A percentile compares a stretch with the other conserved stretches of the same genome.
Conservation (phyloP, 768 basidiomycete species). For the Russula compacta region DNA sequence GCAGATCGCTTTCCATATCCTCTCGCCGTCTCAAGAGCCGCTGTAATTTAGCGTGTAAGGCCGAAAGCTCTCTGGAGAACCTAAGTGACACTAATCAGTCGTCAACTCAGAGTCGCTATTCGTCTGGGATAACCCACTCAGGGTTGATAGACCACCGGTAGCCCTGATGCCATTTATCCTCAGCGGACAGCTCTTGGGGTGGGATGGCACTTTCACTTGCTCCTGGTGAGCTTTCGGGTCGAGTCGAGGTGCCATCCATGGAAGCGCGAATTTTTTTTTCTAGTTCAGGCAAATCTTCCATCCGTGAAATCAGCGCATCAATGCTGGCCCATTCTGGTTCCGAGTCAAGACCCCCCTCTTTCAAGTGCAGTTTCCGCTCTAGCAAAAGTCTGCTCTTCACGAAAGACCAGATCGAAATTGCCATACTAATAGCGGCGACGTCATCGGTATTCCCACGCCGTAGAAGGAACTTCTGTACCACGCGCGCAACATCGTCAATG, state of each 20-base stretch:
- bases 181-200: conserved; percentile 15
- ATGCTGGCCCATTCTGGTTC: conserved; percentile 48
- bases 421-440: conserved; percentile 51
- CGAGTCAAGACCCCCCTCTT: conserved; percentile 21
- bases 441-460: conserved; percentile 60
- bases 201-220: conserved; percentile 15
- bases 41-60: conserved; percentile 41
- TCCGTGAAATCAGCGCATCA: conserved; percentile 42
- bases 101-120: background rate
- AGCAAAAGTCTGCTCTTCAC: conserved; percentile 43
- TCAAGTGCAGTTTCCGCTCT: conserved; percentile 47
- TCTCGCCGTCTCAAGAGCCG: conserved; percentile 39
- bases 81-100: conserved; percentile 29
- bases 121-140: conserved; percentile 35
- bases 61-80: conserved; percentile 46
- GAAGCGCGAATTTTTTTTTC: conserved; percentile 45
- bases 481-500: conserved; percentile 62
- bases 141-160: conserved; percentile 57
- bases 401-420: conserved; percentile 49
- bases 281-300: conserved; percentile 45
- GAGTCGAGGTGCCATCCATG: conserved; percentile 20
- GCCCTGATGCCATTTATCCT: conserved; percentile 26
- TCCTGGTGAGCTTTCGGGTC: conserved; percentile 10
- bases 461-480: conserved; percentile 68
- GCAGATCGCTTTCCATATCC: conserved; percentile 46